phyloP scores from a whole-genome alignment of 257 asterid species.

The Ballota nigra region DNA sequence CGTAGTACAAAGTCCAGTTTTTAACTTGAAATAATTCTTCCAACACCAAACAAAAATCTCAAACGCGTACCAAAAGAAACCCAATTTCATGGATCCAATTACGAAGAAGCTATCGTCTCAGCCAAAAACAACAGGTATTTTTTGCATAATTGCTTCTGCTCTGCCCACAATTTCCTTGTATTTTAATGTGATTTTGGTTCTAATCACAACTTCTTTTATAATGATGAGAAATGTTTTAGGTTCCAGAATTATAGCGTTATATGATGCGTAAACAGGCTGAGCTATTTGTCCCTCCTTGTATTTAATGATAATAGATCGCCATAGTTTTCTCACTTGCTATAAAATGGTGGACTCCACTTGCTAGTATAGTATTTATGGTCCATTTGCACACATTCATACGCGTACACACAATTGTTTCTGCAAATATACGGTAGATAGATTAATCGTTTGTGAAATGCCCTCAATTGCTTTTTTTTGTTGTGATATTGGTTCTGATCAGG shows the following conservation, averaged over 20 bases:
- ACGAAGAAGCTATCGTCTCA: background rate
- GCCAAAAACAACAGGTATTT: background rate
- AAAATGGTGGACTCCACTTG: background rate
- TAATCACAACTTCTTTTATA: too few relatives aligned
- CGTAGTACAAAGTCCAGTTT: too few relatives aligned
- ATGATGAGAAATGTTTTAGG: background rate
- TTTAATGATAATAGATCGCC: background rate
- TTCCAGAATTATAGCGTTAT: background rate
- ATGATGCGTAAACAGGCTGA: background rate
- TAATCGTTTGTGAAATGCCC: too few relatives aligned
- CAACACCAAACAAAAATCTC: background rate
- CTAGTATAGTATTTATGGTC: background rate
- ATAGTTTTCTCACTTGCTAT: background rate
- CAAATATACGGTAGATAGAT: too few relatives aligned
- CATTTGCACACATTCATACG: background rate
- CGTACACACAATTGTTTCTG: too few relatives aligned
- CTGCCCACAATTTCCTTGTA: background rate
- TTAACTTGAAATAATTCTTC: too few relatives aligned
- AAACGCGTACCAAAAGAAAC: background rate
- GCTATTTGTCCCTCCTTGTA: background rate
- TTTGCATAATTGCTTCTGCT: background rate
- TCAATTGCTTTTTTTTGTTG: background rate
- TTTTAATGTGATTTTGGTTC: background rate
- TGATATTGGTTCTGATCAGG: background rate
- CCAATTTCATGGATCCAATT: background rate